phyloP scores from a whole-genome alignment of 2,329 filamentous ascomycete species.

The Talaromyces sp. region DNA sequence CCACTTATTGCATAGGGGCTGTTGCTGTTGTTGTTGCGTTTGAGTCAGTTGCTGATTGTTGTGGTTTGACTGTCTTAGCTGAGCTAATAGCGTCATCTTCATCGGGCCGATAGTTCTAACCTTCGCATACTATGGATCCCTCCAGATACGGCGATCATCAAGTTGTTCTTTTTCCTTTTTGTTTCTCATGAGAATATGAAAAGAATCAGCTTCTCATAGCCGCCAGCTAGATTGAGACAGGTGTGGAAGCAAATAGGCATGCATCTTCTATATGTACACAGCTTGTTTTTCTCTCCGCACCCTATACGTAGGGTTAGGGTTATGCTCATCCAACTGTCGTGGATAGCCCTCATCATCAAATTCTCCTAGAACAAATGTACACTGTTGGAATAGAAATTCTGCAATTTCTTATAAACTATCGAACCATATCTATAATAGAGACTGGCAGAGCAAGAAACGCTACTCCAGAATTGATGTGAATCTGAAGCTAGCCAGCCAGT shows the following conservation, averaged over 20 bases:
- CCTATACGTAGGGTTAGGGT: neutral
- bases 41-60: neutral
- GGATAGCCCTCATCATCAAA: neutral
- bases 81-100: slow-evolving; percentile 10
- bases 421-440: too few species aligned
- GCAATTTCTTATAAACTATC: too few species aligned
- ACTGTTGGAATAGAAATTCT: neutral
- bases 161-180: too few species aligned
- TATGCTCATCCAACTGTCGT: neutral
- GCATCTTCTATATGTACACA: neutral
- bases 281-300: neutral
- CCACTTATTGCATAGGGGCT: neutral
- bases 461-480: neutral
- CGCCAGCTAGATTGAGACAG: neutral
- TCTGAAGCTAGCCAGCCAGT: neutral
- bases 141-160: neutral
- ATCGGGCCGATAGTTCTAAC: neutral
- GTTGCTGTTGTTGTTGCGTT: neutral
- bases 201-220: neutral
- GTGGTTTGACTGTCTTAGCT: neutral
- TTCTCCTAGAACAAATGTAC: neutral
- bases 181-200: neutral
- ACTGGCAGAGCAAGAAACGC: neutral
- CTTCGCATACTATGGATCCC: neutral
- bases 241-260: neutral